Evolutionary conservation across 1,284 basidiomycete genomes (phyloP), one percentile per base, ranked within the genome.

Genomic region (Pseudozyma pruni): DNA sequence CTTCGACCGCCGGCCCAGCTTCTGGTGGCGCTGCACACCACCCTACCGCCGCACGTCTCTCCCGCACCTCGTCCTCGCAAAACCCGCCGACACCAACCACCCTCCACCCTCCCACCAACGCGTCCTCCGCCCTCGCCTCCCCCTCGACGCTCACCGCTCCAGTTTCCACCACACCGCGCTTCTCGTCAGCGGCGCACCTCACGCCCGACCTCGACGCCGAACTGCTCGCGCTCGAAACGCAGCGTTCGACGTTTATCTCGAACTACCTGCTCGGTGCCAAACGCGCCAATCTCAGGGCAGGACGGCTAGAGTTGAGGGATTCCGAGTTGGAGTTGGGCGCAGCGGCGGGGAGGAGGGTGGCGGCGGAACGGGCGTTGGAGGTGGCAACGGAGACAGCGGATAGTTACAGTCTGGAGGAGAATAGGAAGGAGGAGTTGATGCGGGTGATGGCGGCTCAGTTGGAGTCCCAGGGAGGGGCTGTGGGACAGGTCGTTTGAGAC

Each of bases 381-480:
- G 45, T 51, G 8, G 67, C 67, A 5, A 40, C 33, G 19, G 67
- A 70, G 25, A 59, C 67, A 0, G 67, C 67, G 9, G 67, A 70
- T 22, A 56, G 55, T 2, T 70, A 70, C 25, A 63, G 60, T 34
- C 33, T 70, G 17, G 67, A 63, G 45, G 67, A 70, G 39, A 70
- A 70, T 29, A 16, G 67, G 16, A 70, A 70, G 44, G 67, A 70
- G 25, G 55, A 70, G 16, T 38, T 60, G 23, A 43, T 47, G 38
- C 19, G 47, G 0, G 8, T 67, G 17, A 40, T 67, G 29, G 35
- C 23, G 17, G 31, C 31, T 32, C 62, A 66, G 34, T 14, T 56
- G n/a, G 54, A 51, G 34, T n/a, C n/a, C n/a, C n/a, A n/a, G n/a
- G n/a, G n/a, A n/a, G n/a, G n/a, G n/a, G n/a, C n/a, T n/a, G 25